Evolutionary conservation across 306 rosid genomes (phyloP).

Genomic region (Elaeagnus macrophylla): DNA sequence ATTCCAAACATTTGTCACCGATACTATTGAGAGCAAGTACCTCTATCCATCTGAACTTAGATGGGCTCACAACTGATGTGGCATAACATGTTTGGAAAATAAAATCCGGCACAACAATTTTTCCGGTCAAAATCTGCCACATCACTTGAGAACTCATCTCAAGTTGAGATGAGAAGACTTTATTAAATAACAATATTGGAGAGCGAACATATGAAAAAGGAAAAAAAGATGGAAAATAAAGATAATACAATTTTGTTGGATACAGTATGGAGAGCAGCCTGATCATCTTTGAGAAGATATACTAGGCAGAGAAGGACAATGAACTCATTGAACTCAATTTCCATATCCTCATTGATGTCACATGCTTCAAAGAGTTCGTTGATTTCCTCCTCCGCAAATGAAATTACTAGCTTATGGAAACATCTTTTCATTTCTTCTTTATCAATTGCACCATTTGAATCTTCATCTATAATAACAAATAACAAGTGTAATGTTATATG

Average conservation of each 20-base stretch:
- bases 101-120: too few species aligned
- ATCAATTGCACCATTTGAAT: constrained; percentile 76
- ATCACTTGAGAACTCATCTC: too few species aligned
- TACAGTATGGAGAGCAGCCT: constrained; percentile 40
- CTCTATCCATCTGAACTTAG: too few species aligned
- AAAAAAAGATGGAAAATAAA: neutral
- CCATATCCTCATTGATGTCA: constrained; percentile 68
- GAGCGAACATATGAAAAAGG: neutral
- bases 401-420: constrained; percentile 58
- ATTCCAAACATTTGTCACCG: too few species aligned
- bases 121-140: too few species aligned
- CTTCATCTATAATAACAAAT: constrained; percentile 55
- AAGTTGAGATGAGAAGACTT: too few species aligned
- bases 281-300: constrained; percentile 69
- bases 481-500: constrained; percentile 8
- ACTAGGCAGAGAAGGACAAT: constrained; percentile 89
- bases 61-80: too few species aligned
- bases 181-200: too few species aligned
- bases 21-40: too few species aligned
- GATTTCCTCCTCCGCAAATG: constrained; percentile 62
- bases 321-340: constrained; percentile 74
- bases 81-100: too few species aligned
- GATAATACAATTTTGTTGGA: constrained; percentile 27
- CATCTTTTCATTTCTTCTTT: constrained; percentile 63
- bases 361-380: constrained; percentile 78